Conservation (phyloP, 1,139 yeast species). For the Lodderomyces pseudojiufengensis region DNA sequence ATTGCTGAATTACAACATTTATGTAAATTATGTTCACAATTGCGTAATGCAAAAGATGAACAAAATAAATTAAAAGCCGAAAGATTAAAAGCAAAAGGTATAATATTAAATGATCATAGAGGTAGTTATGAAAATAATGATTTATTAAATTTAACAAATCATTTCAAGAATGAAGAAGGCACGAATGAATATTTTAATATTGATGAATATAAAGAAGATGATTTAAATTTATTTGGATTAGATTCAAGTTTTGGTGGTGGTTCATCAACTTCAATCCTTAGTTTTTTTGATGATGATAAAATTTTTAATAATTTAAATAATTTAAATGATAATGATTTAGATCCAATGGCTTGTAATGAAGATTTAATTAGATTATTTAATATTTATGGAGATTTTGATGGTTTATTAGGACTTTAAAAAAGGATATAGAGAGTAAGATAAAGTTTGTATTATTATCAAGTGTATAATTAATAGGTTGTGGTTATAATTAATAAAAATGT, state of each 20-base stretch:
- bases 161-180: too few relatives aligned
- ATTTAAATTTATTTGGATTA: conserved; percentile 5
- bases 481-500: not conserved
- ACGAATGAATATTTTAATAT: conserved; percentile 5
- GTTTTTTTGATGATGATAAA: conserved; percentile 12
- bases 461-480: not conserved
- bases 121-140: not conserved
- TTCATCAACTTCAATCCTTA: conserved; percentile 1
- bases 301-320: conserved; percentile 14
- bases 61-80: conserved; percentile 20
- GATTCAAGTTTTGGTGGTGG: not conserved
- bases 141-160: not conserved
- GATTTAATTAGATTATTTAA: conserved; percentile 39
- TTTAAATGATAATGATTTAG: conserved; percentile 13
- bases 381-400: conserved; percentile 35
- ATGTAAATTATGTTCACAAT: conserved; percentile 40
- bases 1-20: conserved; percentile 35
- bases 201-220: conserved; percentile 5
- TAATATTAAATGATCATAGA: conserved; percentile 1
- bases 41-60: conserved; percentile 36
- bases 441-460: not conserved
- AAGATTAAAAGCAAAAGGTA: conserved; percentile 6
- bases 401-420: too few relatives aligned
- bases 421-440: conserved; percentile 5
- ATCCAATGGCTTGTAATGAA: conserved; percentile 23